Evolutionary conservation across 2,329 filamentous ascomycete species (phyloP), one percentile per base, ranked within the genome.

Genomic region (Sporothrix brunneoviolacea): DNA sequence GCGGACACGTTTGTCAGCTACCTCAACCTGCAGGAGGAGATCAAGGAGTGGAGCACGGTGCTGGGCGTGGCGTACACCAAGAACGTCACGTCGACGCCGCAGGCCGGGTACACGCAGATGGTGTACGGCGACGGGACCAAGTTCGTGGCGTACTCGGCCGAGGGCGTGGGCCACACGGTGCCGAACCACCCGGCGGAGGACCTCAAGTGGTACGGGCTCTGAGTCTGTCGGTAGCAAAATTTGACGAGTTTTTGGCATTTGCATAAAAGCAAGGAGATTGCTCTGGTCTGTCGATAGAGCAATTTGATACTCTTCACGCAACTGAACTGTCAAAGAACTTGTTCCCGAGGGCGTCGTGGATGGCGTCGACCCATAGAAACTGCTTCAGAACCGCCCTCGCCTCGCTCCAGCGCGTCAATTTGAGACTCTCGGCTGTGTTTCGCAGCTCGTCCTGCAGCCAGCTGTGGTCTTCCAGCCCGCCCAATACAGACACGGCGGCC

Each of bases 1-100:
- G 58, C 64, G 9, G 69, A 74, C 54, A 60, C 51, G 55, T 66
- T 61, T 2, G 64, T 73, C 28, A 60, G 60, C 35, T 67, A 65
- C 30, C 61, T 65, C 27, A 69, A 71, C 58, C 66, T 47, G 54
- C 61, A 62, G 48, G 70, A 73, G 58, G 65, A 65, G 15, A 55
- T 74, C 49, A 72, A 73, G 60, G 65, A 74, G 55, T 74, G 71
- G 71, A 68, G 68, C n/a, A 66, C 70, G 37, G 72, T 79, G 7
- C 64, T 72, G 21, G 70, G 70, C 10, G 57, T 57, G 19, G 59
- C 52, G 30, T 61, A 56, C 53, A 59, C 58, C 30, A 60, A 64
- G 50, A 63, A 61, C 45, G 55, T 64, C 50, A 47, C 50, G 28
- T 60, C 65, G 52, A 64, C 59, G 16, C 68, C 68, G 1, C 58